Evolutionary conservation across 1,139 yeast species (phyloP), one percentile per base, ranked within the genome.

Genomic region (Pichia sp.): DNA sequence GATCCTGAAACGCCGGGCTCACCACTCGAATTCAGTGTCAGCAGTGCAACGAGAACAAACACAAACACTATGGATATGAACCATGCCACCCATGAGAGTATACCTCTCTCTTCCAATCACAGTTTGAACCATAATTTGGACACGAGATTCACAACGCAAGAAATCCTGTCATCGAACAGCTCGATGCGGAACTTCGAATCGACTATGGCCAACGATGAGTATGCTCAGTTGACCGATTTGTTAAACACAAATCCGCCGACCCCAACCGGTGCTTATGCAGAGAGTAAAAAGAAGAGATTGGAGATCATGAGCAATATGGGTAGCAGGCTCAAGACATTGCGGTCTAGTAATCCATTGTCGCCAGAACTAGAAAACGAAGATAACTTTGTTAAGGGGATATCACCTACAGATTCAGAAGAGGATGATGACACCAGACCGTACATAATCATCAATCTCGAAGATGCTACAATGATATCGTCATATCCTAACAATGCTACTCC

Each of bases 221-320:
- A 82, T 60, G 63, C 73, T 54, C 80, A 80, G 76, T 66, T 82
- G 55, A 83, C 85, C 10, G 85, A 79, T 61, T 73, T 82, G 25
- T 62, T 79, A 36, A 73, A 73, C 47, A 74, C 80, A 31, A 76
- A 78, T 56, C 82, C 83, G 2, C 67, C 79, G 8, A 74, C 79
- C n/a, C 82, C 83, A 3, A 74, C 62, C 13, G 60, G 23, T 5
- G 43, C 36, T 10, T 47, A 22, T 31, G 3, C 46, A n/a, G 16
- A 39, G n/a, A 8, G 19, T 3, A 46, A 36, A 18, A 44, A 22
- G 41, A 30, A 31, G n/a, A 21, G 28, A 13, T 9, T 44, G n/a
- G 19, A 44, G n/a, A 18, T 31, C 4, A 31, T 4, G 12, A 9
- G 9, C 36, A 18, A 28, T 18, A 12, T 13, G 9, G 25, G 25